Base-by-base conservation (phyloP, 1,284 basidiomycete species). In the Cryptococcus deneoformans region DNA sequence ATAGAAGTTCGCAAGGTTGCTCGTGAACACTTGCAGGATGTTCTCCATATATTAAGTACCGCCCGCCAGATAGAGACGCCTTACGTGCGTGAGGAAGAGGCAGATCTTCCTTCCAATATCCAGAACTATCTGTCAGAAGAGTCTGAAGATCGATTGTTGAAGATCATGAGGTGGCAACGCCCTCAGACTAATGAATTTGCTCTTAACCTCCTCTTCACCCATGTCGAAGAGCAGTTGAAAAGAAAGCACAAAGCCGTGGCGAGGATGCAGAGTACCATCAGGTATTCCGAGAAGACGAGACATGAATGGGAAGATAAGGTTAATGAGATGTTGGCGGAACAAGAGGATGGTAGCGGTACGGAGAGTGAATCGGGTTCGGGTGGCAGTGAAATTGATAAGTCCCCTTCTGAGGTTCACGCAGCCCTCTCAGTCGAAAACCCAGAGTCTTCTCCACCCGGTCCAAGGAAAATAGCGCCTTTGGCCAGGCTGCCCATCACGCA, bases 281-380 rank as follows among this genome's bases (percentile, higher is more conserved):
- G 92, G 59, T 99, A 99, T 77, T 88, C 92, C 39, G 96, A 99
- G 80, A 96, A 96, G 79, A 90, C 97, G 34, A 87, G 96, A 76
- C 88, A 89, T 67, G 96, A 99, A 77, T 99, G 95, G 93, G 90
- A 98, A 74, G 89, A 90, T 73, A 87, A 86, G 67, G 89, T 97
- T 35, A 88, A 82, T 53, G 75, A 79, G 51, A 77, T 84, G 46
- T 77, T 97, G 44, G 85, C 83, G 2, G 82, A 82, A 36, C 79
- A 83, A 44, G 83, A 85, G 3, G 85, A 85, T 6, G 81, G 79
- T n/a, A 71, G 68, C 46, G 81, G 78, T 6, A 70, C 67, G 46
- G 59, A 46, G 8, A 71, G 71, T 10, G 70, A 72, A 11, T 68
- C 67, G 16, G 73, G 71, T 29, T 76, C 74, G 0, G 59, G 53